Percentiles rank a stretch among this genome's conserved stretches.
phyloP scores from a whole-genome alignment of 1,284 basidiomycete species.

The Vanrija sp. region DNA sequence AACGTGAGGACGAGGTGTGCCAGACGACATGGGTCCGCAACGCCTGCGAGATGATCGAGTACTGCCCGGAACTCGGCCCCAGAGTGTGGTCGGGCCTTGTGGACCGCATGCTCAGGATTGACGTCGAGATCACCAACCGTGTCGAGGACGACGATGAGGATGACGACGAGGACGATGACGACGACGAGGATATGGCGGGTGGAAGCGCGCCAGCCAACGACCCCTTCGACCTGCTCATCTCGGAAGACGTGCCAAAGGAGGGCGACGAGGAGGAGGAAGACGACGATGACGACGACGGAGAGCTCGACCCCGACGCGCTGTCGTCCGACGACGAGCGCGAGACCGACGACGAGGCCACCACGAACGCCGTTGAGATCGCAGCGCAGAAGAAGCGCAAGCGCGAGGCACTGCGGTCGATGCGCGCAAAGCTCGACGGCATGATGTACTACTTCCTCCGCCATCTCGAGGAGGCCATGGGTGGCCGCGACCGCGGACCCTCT shows the following conservation, averaged over 20 bases:
- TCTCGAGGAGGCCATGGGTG: conserved; percentile 49
- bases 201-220: conserved; percentile 63
- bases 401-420: conserved; percentile 73
- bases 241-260: conserved; percentile 55
- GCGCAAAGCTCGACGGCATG: conserved; percentile 85
- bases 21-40: conserved; percentile 94
- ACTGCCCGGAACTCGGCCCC: conserved; percentile 85
- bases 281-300: conserved; percentile 55
- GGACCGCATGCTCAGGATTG: conserved; percentile 89
- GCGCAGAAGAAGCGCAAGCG: conserved; percentile 58
- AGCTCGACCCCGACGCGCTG: conserved; percentile 48
- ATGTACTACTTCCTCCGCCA: conserved; percentile 80
- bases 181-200: conserved; percentile 44
- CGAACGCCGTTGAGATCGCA: conserved; percentile 46
- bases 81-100: conserved; percentile 79
- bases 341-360: conserved; percentile 57
- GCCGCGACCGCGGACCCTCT: conserved; percentile 12
- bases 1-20: conserved; percentile 72
- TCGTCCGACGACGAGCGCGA: conserved; percentile 52
- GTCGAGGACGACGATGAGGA: conserved; percentile 84
- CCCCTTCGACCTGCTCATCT: conserved; percentile 74
- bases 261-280: conserved; percentile 55
- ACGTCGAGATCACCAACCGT: conserved; percentile 96
- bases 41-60: conserved; percentile 74
- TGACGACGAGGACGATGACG: conserved; percentile 59